Base-by-base conservation (phyloP, 139 green algal species). In the Bryopsis sp. region DNA sequence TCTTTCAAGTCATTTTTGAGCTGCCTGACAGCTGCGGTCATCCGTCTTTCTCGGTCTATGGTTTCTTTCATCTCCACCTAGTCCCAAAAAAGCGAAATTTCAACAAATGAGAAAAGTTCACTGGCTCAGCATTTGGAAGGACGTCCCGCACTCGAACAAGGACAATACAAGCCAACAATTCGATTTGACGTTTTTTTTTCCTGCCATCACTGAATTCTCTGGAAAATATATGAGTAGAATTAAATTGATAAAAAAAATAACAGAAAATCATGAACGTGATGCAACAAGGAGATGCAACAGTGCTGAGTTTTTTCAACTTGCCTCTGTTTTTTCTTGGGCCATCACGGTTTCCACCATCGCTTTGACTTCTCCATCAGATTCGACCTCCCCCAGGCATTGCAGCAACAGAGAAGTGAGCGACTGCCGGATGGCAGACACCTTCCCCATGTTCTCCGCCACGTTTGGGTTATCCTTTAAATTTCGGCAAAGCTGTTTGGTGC, bases 381-480 rank as follows among this genome's bases (percentile, higher is more conserved):
- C 73, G 33, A 91, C 64, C 60, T 88, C 75, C 24, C 74, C 71
- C 8, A 85, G 63, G 28, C 68, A 76, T 37, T 70, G 68, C n/a
- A 60, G 65, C 39, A 94, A 48, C 38, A 94, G 76, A 43, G 74
- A 60, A 64, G 81, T 73, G 58, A 94, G 71, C 2, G 64, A 38
- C 67, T 84, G 71, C 0, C 87, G 81, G 78, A 92, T 79, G 2
- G 66, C 47, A 8, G 78, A 78, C 31, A 81, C 79, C 74, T 92
- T 92, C n/a, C 77, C 78, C 80, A 92, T 90, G 75, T 94, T 94
- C 39, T 92, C 86, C 35, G 76, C 58, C 2, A 94, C 84, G 54
- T 90, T 90, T 19, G 86, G 87, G 72, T 86, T 94, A 74, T 89
- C 86, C 65, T 89, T 89, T 35, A 94, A 78, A 70, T 91, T 92